Evolutionary conservation across 2,329 filamentous ascomycete species (phyloP), one percentile per base, ranked within the genome.

Genomic region (Penicillium sp.): DNA sequence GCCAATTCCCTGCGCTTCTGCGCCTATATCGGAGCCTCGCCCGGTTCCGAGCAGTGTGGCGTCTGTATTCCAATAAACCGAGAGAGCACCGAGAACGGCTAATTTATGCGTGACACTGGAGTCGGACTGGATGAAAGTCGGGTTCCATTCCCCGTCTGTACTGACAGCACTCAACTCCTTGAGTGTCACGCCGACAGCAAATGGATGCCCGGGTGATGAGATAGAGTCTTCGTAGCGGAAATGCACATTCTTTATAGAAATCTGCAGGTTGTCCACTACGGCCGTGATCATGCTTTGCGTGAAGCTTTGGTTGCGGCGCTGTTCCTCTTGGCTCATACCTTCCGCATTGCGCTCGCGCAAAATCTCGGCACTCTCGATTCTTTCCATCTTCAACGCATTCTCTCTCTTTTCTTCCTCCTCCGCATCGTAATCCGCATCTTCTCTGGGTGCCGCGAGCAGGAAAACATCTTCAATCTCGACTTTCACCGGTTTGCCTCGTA

Each of bases 11-110:
- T 90, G 83, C 11, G 83, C 80, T 31, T 80, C 77, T 40, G 79
- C 83, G 4, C 79, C 75, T 9, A 82, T 78, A 56, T 85, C 79
- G 4, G 84, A 84, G 62, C 94, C 90, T 63, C 89, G 87, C 8
- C 91, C 91, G 5, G 89, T 87, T 12, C 91, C 91, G 41, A 97
- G 81, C 4, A 99, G 82, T 26, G 88, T 82, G 1, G 91, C 85
- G 72, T 99, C 93, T 1, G 94, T 99, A 72, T 99, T 95, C 94
- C 95, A 99, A 75, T 99, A 99, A 10, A 97, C 84, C 3, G 94
- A 91, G 48, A 99, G 77, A 5, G 92, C 91, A 31, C 90, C 91
- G 16, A 99, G 81, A 3, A 88, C 95, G 6, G 92, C 94, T 43
- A 99, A 82, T 76, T 99, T 99, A 78, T 99, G 90, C 22, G 92